Evolutionary conservation across 768 basidiomycete genomes (phyloP), one percentile per base, ranked within the genome.

Genomic region (Glaciozyma martinii): DNA sequence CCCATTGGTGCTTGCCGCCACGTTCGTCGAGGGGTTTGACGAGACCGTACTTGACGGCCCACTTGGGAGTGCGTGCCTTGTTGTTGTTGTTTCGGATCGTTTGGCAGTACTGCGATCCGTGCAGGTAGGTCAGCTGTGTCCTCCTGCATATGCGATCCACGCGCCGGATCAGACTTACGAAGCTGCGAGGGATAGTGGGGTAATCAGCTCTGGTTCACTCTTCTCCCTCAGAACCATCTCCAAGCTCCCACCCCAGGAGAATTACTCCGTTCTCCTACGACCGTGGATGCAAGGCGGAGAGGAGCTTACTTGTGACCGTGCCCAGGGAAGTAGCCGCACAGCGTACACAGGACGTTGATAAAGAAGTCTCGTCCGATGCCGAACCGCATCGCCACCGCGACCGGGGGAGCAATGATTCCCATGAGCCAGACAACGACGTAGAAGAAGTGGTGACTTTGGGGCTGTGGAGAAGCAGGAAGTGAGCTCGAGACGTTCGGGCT

Each of bases 21-120:
- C 73, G 61, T 19, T 62, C 65, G 42, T 70, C 62, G 47, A 71
- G 63, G 27, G 70, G 50, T 47, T 70, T 56, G 59, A 74, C 68
- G 32, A 74, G 56, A 10, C 73, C 73, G 29, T 71, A 71, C n/a
- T 64, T 61, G 56, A 74, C 52, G 5, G 73, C 73, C 73, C 73
- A 74, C 18, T 65, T 61, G 1, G 73, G 73, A 21, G 72, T 71
- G 23, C 73, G 59, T n/a, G 58, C 58, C 50, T 59, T 59, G 23
- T 59, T 67, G 56, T 65, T 65, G 64, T 74, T 74, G 65, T 74
- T 73, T 29, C 73, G 58, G 32, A 74, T 61, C 33, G 62, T 68
- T 58, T 74, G 73, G 52, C 67, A 62, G 67, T 70, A 74, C 67
- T 68, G 64, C 46, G 19, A 10, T 8, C 18, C 16, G 43, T 15